These are phyloP conservation scores for Butyriboletus appendiculatus DNA, from an alignment of 1,284 basidiomycete species.

Conservation along the genomic window DNA sequence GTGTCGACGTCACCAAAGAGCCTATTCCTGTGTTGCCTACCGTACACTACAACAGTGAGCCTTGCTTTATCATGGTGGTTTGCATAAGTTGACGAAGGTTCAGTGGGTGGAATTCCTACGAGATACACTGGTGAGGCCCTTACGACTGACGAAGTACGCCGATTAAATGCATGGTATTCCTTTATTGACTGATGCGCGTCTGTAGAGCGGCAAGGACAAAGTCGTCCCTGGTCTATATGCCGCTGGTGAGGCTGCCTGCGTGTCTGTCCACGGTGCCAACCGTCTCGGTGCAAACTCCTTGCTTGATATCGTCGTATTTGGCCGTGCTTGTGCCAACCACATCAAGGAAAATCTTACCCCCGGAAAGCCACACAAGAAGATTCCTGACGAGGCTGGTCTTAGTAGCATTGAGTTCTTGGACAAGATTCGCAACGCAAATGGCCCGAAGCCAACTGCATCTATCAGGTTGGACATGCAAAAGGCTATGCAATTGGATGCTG, in stretches of 20 bases:
- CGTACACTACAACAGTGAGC: slow-evolving; percentile 92
- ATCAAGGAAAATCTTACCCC: slow-evolving; percentile 92
- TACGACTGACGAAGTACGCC: slow-evolving; percentile 67
- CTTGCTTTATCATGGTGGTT: not conserved
- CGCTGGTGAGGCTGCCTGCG: slow-evolving; percentile 98
- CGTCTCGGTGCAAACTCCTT: slow-evolving; percentile 99
- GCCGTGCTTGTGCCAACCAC: slow-evolving; percentile 98
- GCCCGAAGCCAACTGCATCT: slow-evolving; percentile 85
- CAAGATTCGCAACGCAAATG: slow-evolving; percentile 82
- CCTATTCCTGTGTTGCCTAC: slow-evolving; percentile 97
- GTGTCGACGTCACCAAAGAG: slow-evolving; percentile 99
- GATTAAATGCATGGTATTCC: not conserved
- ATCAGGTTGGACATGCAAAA: slow-evolving; percentile 98
- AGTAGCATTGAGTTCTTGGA: slow-evolving; percentile 90
- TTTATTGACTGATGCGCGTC: not conserved
- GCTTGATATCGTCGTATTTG: slow-evolving; percentile 98
- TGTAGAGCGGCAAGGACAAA: slow-evolving; percentile 84
- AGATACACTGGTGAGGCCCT: slow-evolving; percentile 98
- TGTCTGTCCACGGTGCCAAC: slow-evolving; percentile 99
- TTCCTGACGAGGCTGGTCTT: slow-evolving; percentile 88
- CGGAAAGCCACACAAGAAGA: slow-evolving; percentile 89
- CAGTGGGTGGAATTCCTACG: slow-evolving; percentile 99
- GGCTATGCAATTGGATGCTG: slow-evolving; percentile 95
- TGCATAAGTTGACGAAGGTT: slow-evolving; percentile 20
- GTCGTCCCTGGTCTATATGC: slow-evolving; percentile 97